Conservation (phyloP, 805 yeast species). For the Candida ipomoeae region DNA sequence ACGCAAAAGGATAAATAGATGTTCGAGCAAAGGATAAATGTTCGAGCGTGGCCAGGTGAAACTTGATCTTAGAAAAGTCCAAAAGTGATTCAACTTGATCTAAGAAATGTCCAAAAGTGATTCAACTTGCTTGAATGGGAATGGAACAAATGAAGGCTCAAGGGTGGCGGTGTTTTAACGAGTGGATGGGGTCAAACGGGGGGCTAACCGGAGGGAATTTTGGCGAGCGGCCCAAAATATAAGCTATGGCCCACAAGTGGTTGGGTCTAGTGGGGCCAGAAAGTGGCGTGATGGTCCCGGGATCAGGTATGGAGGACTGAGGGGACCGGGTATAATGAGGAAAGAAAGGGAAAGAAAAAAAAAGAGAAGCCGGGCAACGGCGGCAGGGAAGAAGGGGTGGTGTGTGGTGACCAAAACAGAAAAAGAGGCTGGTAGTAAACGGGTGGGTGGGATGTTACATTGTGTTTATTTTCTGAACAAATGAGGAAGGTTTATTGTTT, state of each 20-base stretch:
- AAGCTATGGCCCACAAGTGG: neutral
- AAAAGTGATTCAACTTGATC: neutral
- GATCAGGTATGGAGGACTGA: too few species aligned
- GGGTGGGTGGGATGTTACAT: neutral
- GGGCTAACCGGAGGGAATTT: neutral
- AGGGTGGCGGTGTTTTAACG: neutral
- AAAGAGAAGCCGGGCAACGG: neutral
- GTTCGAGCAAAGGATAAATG: neutral
- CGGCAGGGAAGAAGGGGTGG: neutral
- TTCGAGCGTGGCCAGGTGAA: neutral
- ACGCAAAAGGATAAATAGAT: neutral
- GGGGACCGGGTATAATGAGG: neutral
- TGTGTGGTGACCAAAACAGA: neutral
- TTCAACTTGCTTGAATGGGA: constrained; percentile 1
- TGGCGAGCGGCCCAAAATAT: neutral
- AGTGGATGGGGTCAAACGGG: neutral
- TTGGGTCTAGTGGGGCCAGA: neutral
- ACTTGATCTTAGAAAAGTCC: neutral
- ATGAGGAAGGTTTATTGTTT: neutral
- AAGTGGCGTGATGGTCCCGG: neutral
- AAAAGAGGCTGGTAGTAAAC: neutral
- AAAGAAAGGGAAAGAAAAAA: neutral
- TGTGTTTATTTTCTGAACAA: constrained; percentile 3
- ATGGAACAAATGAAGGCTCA: neutral
- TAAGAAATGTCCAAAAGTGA: neutral